Conservation (phyloP, 176 grass and related monocot genomes). For the Bromus sterilis region DNA sequence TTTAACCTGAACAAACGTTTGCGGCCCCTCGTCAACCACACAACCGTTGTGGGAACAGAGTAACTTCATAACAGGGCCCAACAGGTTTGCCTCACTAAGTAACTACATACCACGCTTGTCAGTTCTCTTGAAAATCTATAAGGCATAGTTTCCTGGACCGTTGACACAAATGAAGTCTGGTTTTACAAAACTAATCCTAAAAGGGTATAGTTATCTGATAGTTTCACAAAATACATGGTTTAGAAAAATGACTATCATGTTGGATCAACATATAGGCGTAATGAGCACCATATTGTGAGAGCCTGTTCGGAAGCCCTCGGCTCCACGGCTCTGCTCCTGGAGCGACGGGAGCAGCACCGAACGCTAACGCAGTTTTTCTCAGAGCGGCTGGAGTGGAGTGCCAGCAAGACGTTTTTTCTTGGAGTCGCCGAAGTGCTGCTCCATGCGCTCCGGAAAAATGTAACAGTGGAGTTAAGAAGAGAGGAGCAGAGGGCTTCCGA, state of each 20-base stretch:
- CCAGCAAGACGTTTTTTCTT: too few species aligned
- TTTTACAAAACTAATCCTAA: neutral
- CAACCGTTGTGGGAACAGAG: neutral
- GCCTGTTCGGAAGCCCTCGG: too few species aligned
- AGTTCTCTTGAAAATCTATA: neutral
- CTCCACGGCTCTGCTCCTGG: too few species aligned
- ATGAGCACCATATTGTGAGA: neutral
- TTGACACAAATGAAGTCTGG: neutral
- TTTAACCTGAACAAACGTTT: neutral
- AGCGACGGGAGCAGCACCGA: too few species aligned
- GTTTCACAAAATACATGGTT: neutral
- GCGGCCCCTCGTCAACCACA: neutral
- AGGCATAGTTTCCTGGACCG: neutral
- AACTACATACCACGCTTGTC: neutral
- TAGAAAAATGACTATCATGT: neutral
- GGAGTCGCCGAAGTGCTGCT: too few species aligned
- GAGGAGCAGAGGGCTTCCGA: too few species aligned
- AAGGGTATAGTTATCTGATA: neutral
- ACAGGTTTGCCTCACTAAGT: neutral
- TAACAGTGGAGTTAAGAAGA: too few species aligned
- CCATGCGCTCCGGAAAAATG: too few species aligned
- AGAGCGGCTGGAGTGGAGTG: too few species aligned
- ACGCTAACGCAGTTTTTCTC: too few species aligned
- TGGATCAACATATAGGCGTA: neutral
- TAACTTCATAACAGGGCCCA: neutral